Evolutionary conservation across 1,139 yeast genomes (phyloP), one percentile per base, ranked within the genome.

Genomic region (Candida buenavistaensis): DNA sequence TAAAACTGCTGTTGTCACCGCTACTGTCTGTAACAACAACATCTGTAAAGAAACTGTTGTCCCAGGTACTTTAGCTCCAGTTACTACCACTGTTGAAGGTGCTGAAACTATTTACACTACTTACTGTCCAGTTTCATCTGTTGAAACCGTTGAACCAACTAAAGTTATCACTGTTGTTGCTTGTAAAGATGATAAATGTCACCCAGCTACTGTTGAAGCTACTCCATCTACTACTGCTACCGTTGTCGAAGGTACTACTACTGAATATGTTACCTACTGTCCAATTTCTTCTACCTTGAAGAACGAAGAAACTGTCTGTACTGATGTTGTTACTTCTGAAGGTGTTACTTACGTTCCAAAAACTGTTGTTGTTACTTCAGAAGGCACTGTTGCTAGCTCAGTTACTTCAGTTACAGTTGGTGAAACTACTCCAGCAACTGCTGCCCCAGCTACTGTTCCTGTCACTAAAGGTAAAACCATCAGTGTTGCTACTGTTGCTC

Each of bases 1-100:
- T 17, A 7, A 17, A 17, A 17, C 19, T 6, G 19, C 7, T 17
- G 19, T 17, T 17, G 19, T 53, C 30, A 53, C 81, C 52, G 62
- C 74, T 59, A 74, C 80, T 40, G 64, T 72, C 38, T 75, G 82
- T 61, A 48, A 56, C 30, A 52, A 62, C 50, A 37, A 62, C 55
- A 50, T 46, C 35, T 68, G 72, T 51, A 33, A 48, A 34, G 47
- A 45, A 23, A 51, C 65, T 28, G 48, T 59, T 20, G 63, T 45
- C 27, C 23, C 54, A 30, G 35, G 39, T 33, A 38, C 45, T 39
- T 23, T 43, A 32, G 28, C 44, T 35, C 33, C 41, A 34, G 26
- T 49, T 25, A 40, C 39, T 35, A 23, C 45, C 22, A 29, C 36
- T 15, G 32, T 16, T 21, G 30, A 32, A n/a, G 32, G 33, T 15